Evolutionary conservation across 352 stramenopile genomes (phyloP).

Genomic region (Peronospora belbahrii): DNA sequence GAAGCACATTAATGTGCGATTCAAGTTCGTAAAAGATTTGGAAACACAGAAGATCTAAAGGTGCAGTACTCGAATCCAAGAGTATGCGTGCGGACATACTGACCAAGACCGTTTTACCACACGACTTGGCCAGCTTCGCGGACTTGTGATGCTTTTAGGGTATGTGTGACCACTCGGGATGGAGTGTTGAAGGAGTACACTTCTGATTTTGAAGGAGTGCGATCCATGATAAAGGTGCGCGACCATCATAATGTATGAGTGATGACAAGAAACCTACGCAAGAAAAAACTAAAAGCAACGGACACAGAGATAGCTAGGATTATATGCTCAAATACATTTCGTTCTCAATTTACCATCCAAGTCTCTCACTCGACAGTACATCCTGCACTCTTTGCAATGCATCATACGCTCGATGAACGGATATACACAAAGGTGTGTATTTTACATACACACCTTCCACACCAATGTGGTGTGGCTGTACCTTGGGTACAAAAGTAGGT

Average conservation of each 20-base stretch:
- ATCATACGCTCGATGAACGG: too few species aligned
- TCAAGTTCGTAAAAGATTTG: conserved; percentile 12
- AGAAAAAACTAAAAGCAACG: too few species aligned
- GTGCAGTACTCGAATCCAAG: conserved; percentile 5
- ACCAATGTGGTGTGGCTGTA: too few species aligned
- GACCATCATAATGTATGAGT: too few species aligned
- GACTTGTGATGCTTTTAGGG: background rate
- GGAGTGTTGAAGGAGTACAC: conserved; percentile 1
- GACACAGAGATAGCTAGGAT: background rate
- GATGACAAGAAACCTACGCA: too few species aligned
- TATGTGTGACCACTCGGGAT: background rate
- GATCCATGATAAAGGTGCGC: background rate
- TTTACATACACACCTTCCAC: too few species aligned
- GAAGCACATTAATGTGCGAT: conserved; percentile 9
- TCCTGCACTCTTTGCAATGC: too few species aligned
- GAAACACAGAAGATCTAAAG: background rate
- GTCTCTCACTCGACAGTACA: too few species aligned
- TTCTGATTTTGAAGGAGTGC: background rate
- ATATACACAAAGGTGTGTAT: too few species aligned
- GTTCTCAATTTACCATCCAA: background rate
- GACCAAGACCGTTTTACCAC: conserved; percentile 5
- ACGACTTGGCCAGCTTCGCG: conserved; percentile 1
- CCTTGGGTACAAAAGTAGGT: too few species aligned
- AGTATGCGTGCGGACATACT: conserved; percentile 11
- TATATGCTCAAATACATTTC: background rate